Base-by-base conservation (phyloP, 1,284 basidiomycete genomes). In the Apiotrichum laibachii region DNA sequence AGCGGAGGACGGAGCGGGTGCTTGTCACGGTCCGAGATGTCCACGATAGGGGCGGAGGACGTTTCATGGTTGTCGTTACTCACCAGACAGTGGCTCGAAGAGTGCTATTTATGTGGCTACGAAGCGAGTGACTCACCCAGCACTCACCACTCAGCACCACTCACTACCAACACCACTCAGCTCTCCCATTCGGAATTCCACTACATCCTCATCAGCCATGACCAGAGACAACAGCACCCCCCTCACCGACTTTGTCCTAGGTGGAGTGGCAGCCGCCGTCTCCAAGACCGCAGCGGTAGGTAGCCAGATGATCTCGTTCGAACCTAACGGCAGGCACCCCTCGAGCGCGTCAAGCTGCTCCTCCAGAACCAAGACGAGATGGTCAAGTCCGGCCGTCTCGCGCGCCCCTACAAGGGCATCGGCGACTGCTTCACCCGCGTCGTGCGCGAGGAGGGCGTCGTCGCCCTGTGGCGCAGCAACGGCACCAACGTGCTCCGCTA, bases 351-450 rank as follows among this genome's bases (percentile, higher is more conserved):
- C 46, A 64, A 73, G 70, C 52, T 49, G 60, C 59, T 77, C 61
- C 72, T 76, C 50, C 75, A 77, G 88, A 91, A 92, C 81, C 92
- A 91, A 82, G 89, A 90, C 80, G 89, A 90, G 21, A 48, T 54
- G 60, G 19, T 51, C 50, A 51, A 51, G 40, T 19, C 13, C 5
- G 50, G 47, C 40, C 48, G 57, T 35, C 57, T 56, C 18, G 15
- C 48, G 7, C 49, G 11, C 9, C 56, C 54, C 11, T 77, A 77
- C 67, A 70, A 66, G 56, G 75, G 78, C 66, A 77, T 79, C 61
- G 67, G 56, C 61, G 79, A 80, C 72, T 79, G 78, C 68, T 78
- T 77, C 61, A 53, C 8, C 11, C 50, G 50, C 22, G n/a, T 19
- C 63, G 81, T 81, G 77, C 72, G 70, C 67, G 79, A 80, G 54